Evolutionary conservation across 2,329 filamentous ascomycete species (phyloP), one percentile per base, ranked within the genome.

Genomic region (Phaeosphaeriaceae sp.): DNA sequence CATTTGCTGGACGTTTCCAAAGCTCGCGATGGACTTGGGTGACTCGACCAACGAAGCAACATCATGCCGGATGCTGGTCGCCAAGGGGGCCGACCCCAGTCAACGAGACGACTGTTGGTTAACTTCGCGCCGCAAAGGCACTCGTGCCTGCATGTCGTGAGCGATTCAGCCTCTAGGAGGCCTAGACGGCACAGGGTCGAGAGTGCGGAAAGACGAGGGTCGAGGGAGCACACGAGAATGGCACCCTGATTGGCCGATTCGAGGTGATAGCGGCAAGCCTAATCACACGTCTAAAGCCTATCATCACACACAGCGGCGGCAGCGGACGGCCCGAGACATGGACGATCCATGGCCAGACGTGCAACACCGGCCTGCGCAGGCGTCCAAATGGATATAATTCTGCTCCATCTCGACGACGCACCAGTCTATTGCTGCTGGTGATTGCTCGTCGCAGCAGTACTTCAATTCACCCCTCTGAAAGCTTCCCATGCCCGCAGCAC

Each of bases 121-220:
- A 66, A 66, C 64, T 73, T 73, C 64, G 69, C 72, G 71, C 70
- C 69, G 63, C 65, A 64, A 56, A 66, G 65, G 62, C 58, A 62
- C 60, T 66, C 68, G 73, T 73, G 73, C 73, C 72, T 76, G 72
- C 71, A 74, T 75, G 62, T 62, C 63, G 65, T 58, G 55, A 56
- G 54, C 53, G 60, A 53, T 58, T 56, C 58, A 68, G 70, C 70
- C 69, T 73, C 67, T 73, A 60, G 70, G 56, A 62, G 57, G 55
- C 48, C 63, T 49, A 40, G 44, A 62, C 33, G 33, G 55, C 65
- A 61, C 67, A 68, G 67, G 63, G 48, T 66, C 66, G 60, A 66
- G 42, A 65, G 61, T 55, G 63, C 62, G 54, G 61, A 7, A 61
- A 53, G 67, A 64, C 67, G 57, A 61, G 63, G 65, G 62, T 63